Percentiles rank a stretch among this genome's conserved stretches.
Evolutionary conservation across 352 stramenopile genomes (phyloP).

Genomic region (Globisporangium uncinulatum): DNA sequence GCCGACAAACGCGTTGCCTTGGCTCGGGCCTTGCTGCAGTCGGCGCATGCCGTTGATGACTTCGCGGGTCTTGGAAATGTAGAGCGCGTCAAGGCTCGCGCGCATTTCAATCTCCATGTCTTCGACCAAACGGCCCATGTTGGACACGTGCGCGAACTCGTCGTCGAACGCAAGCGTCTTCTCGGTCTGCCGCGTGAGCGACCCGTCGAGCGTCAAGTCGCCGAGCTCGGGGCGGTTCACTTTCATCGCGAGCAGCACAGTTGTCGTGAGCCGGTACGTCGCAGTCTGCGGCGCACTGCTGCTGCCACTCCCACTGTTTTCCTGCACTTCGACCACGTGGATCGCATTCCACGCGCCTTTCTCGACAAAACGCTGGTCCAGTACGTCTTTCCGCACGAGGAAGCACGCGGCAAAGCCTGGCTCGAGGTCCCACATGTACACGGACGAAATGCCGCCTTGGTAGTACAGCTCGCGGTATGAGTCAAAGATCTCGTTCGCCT

Average conservation of each 20-base stretch:
- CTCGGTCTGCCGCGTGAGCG: constrained; percentile 79
- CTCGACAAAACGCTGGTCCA: constrained; percentile 75
- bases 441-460: constrained; percentile 88
- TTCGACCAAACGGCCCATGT: constrained; percentile 95
- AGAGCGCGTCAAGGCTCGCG: constrained; percentile 88
- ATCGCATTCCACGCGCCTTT: constrained; percentile 92
- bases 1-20: constrained; percentile 65
- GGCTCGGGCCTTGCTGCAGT: constrained; percentile 54
- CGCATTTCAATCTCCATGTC: constrained; percentile 95
- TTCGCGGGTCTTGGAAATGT: constrained; percentile 94
- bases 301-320: constrained; percentile 15
- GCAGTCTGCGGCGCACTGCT: constrained; percentile 42
- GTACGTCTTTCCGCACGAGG: constrained; percentile 91
- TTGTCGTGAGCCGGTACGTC: constrained; percentile 92
- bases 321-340: constrained; percentile 92
- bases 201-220: constrained; percentile 87
- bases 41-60: constrained; percentile 92
- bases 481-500: constrained; percentile 96
- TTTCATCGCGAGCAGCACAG: constrained; percentile 89
- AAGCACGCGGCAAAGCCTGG: constrained; percentile 92
- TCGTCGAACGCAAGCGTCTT: constrained; percentile 69
- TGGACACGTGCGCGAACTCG: constrained; percentile 86
- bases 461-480: constrained; percentile 97
- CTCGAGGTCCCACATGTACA: constrained; percentile 96
- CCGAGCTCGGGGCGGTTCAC: constrained; percentile 77